Conservation (phyloP, 2,329 filamentous ascomycete genomes). For the Colletotrichum melonis region DNA sequence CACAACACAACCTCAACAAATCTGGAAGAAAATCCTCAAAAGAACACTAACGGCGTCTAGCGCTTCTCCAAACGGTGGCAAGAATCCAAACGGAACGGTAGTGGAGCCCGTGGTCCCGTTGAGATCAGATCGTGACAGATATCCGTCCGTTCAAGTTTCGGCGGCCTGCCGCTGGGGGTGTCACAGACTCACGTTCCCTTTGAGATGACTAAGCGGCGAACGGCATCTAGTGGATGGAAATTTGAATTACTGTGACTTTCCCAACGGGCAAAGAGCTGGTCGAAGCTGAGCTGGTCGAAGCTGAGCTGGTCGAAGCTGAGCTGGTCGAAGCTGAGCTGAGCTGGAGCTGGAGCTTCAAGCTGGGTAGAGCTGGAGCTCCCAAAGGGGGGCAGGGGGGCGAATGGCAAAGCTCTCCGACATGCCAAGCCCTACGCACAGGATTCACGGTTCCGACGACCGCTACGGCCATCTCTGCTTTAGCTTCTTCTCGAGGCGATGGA, state of each 20-base stretch:
- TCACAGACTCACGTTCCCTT: neutral
- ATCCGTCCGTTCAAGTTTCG: neutral
- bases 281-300: too few species aligned
- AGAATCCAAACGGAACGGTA: neutral
- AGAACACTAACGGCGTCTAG: neutral
- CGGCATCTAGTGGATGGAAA: neutral
- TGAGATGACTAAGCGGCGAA: neutral
- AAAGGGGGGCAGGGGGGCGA: too few species aligned
- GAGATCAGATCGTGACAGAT: neutral
- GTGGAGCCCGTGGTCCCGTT: neutral
- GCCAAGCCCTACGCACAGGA: neutral
- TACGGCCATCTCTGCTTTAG: neutral
- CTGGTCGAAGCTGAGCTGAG: neutral
- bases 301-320: too few species aligned
- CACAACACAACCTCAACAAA: neutral
- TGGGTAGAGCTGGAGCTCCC: neutral
- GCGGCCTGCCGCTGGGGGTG: neutral
- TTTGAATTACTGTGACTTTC: neutral
- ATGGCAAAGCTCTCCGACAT: neutral
- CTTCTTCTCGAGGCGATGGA: neutral
- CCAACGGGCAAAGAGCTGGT: neutral
- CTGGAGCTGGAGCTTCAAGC: neutral
- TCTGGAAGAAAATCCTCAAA: neutral
- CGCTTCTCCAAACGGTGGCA: neutral
- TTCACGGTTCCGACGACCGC: neutral